Base-by-base conservation (phyloP, 1,284 basidiomycete species). In the Ganoderma sinense region DNA sequence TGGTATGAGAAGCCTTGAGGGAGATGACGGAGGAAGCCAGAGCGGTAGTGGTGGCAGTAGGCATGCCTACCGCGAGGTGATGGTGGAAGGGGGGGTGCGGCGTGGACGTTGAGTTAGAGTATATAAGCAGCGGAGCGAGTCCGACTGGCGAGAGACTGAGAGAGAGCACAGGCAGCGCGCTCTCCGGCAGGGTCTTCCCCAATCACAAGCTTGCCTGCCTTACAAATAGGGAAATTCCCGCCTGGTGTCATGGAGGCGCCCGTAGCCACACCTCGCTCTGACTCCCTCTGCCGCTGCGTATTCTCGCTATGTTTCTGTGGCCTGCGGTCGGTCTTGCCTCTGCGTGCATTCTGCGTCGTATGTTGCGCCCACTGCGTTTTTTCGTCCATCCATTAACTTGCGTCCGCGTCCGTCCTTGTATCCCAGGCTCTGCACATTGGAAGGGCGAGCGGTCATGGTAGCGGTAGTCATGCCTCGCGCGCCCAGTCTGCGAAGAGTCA, bases 11-110 rank as follows among this genome's bases (percentile, higher is more conserved):
- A 33, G 70, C 69, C 60, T 78, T 78, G 66, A 77, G 71, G 13
- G 77, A 70, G 33, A 76, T 59, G 41, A 71, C 66, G 5, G 75
- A 66, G 10, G 73, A 18, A n/a, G 70, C 59, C 20, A 65, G 48
- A 5, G 71, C 39, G 16, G 71, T 78, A 10, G 72, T 56, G 18
- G 76, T 77, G 16, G 76, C 76, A 11, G 77, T 77, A 43, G 77
- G 76, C 77, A 78, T 78, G 48, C 51, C 62, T 13, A 51, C 56
- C 26, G 63, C 60, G 41, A 36, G 43, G 31, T 33, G 58, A 39
- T 40, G 11, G 58, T 40, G 4, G 18, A 29, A 8, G 39, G 39
- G 45, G 4, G 45, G 18, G 41, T 41, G 16, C 48, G 23, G 13
- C 45, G 33, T 33, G 3, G 14, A 41, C 14, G 23, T 23, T 23